Percentiles rank a stretch among this genome's conserved stretches.
These are phyloP conservation scores for Proliferodiscus dingleyae DNA, from an alignment of 2,329 filamentous ascomycete genomes.

Conservation along the genomic window DNA sequence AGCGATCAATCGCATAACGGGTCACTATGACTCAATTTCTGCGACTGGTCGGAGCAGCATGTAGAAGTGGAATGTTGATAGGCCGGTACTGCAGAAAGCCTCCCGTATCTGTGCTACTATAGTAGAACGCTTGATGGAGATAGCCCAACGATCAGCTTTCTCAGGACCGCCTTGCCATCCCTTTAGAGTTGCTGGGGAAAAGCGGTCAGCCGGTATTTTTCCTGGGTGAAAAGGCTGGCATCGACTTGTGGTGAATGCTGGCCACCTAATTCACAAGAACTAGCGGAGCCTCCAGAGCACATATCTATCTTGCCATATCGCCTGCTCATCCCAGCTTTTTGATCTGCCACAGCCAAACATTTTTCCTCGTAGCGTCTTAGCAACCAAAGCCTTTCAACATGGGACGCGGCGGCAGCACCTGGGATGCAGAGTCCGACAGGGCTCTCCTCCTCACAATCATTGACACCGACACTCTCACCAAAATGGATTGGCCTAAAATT, in stretches of 20 bases:
- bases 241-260: background rate
- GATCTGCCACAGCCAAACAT: background rate
- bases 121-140: background rate
- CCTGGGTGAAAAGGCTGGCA: background rate
- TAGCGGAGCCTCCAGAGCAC: background rate
- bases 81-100: constrained; percentile 2
- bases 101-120: constrained; percentile 3
- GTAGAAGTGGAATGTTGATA: constrained; percentile 1
- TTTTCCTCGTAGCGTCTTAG: no score
- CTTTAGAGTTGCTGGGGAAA: background rate
- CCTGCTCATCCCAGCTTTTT: background rate
- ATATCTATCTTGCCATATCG: constrained; percentile 6
- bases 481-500: constrained; percentile 23
- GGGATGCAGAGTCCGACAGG: constrained; percentile 25
- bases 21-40: constrained; percentile 13
- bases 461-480: constrained; percentile 20
- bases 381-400: constrained; percentile 10
- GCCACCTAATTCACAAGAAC: background rate
- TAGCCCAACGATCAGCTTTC: background rate
- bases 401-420: constrained; percentile 13
- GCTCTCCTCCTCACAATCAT: constrained; percentile 30
- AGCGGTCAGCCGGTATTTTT: background rate
- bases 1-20: constrained; percentile 4
- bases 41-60: background rate
- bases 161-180: background rate